Conservation (phyloP, 2,329 filamentous ascomycete genomes). For the Dryadomyces quercus-mongolicae region DNA sequence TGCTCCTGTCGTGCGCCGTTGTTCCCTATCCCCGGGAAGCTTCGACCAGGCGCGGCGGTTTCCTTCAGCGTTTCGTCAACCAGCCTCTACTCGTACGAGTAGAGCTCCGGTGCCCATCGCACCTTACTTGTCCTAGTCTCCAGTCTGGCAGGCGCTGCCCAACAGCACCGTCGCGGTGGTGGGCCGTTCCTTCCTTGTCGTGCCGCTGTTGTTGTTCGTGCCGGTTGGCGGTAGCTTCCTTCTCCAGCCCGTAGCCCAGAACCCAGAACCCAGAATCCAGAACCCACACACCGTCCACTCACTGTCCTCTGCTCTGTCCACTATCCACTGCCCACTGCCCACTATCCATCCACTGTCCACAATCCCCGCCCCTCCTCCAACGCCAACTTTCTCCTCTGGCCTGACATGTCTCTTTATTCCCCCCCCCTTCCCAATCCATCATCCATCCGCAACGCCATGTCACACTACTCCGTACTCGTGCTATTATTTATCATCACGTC, state of each 20-base stretch:
- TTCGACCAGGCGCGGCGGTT: not conserved
- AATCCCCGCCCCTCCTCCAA: not conserved
- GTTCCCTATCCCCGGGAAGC: not conserved
- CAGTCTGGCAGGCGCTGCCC: not conserved
- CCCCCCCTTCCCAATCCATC: not conserved
- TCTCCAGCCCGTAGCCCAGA: not conserved
- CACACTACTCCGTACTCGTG: too few relatives aligned
- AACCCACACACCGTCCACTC: too few relatives aligned
- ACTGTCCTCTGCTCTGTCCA: too few relatives aligned
- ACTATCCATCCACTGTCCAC: too few relatives aligned
- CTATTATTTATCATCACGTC: too few relatives aligned
- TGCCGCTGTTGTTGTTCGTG: not conserved
- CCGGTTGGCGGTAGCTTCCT: not conserved
- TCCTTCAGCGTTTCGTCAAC: not conserved
- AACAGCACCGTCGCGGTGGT: not conserved
- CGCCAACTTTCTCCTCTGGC: not conserved
- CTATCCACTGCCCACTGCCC: too few relatives aligned
- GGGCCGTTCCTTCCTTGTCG: constrained; percentile 8
- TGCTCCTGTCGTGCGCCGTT: not conserved
- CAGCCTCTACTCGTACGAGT: not conserved
- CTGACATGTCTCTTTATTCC: not conserved
- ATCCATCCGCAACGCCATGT: not conserved
- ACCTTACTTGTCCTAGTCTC: not conserved
- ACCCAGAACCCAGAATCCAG: not conserved
- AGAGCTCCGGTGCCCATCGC: not conserved